A percentile compares a stretch with the other conserved stretches of the same genome.
phyloP scores from a whole-genome alignment of 345 rosid species.

The Arabidopsis arenosa region DNA sequence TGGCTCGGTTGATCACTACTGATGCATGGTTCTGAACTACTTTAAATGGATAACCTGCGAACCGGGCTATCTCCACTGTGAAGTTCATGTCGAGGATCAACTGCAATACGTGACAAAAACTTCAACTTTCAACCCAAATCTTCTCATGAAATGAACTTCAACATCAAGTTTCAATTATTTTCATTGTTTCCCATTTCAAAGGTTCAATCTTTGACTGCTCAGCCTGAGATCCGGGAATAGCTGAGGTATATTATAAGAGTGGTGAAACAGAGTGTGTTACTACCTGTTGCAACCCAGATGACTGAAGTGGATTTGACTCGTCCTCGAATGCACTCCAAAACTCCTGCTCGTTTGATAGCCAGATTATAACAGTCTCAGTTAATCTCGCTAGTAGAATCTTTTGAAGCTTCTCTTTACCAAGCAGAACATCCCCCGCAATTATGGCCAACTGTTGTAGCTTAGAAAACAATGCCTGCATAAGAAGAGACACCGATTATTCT shows the following conservation, averaged over 20 bases:
- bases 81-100: slow-evolving; percentile 98
- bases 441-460: slow-evolving; percentile 94
- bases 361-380: slow-evolving; percentile 93
- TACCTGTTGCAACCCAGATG: slow-evolving; percentile 92
- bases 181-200: not conserved
- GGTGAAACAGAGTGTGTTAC: slow-evolving; percentile 45
- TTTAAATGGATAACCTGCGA: slow-evolving; percentile 90
- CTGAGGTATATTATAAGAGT: slow-evolving; percentile 27
- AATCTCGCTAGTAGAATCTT: slow-evolving; percentile 90
- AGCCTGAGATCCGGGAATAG: not conserved
- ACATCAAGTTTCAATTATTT: not conserved
- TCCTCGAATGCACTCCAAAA: slow-evolving; percentile 95
- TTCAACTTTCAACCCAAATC: slow-evolving; percentile 8
- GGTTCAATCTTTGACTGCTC: not conserved
- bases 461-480: slow-evolving; percentile 85
- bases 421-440: slow-evolving; percentile 92
- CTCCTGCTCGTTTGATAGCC: slow-evolving; percentile 93
- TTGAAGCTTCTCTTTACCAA: slow-evolving; percentile 90
- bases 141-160: slow-evolving; percentile 3
- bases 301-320: slow-evolving; percentile 71
- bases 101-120: slow-evolving; percentile 51
- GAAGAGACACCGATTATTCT: slow-evolving; percentile 25
- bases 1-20: slow-evolving; percentile 86
- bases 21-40: slow-evolving; percentile 85
- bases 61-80: slow-evolving; percentile 98